Percentiles rank a stretch among this genome's conserved stretches.
These are phyloP conservation scores for Haplographium delicatum DNA, from an alignment of 495 filamentous ascomycete species.

Conservation along the genomic window DNA sequence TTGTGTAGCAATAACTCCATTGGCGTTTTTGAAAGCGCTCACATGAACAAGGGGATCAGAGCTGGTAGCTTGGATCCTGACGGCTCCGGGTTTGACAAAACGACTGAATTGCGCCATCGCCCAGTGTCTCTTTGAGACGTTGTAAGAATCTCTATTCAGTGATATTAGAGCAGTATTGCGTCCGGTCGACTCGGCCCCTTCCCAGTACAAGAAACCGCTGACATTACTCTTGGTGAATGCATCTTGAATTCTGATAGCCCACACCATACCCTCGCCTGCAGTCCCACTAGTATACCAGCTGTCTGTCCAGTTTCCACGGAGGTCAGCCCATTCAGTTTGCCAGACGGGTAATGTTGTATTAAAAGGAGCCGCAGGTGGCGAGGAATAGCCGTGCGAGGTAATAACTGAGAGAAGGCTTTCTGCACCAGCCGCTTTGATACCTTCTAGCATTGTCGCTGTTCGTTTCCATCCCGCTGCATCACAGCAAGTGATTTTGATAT, in stretches of 20 bases:
- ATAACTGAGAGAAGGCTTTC: slow-evolving; percentile 37
- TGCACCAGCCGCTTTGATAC: slow-evolving; percentile 36
- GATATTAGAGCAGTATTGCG: neutral
- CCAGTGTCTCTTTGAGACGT: neutral
- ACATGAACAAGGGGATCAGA: neutral
- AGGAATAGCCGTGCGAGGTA: slow-evolving; percentile 45
- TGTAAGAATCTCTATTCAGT: neutral
- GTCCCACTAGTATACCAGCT: slow-evolving; percentile 44
- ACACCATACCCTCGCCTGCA: slow-evolving; percentile 46
- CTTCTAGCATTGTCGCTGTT: slow-evolving; percentile 33
- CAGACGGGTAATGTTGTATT: slow-evolving; percentile 38
- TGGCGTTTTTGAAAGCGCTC: neutral
- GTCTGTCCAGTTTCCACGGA: slow-evolving; percentile 32
- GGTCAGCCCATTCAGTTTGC: slow-evolving; percentile 46
- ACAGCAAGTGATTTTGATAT: slow-evolving; percentile 42
- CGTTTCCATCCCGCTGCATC: slow-evolving; percentile 46
- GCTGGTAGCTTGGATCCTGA: neutral
- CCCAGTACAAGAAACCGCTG: slow-evolving; percentile 49
- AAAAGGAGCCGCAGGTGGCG: slow-evolving; percentile 32
- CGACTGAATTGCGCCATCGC: neutral
- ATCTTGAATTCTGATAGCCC: slow-evolving; percentile 48
- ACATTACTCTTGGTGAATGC: slow-evolving; percentile 38
- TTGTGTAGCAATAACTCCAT: neutral
- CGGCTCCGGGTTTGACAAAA: neutral
- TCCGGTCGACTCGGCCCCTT: slow-evolving; percentile 31